A percentile compares a stretch with the other conserved stretches of the same genome.
phyloP scores from a whole-genome alignment of 495 filamentous ascomycete species.

The Aspergillus leporis region DNA sequence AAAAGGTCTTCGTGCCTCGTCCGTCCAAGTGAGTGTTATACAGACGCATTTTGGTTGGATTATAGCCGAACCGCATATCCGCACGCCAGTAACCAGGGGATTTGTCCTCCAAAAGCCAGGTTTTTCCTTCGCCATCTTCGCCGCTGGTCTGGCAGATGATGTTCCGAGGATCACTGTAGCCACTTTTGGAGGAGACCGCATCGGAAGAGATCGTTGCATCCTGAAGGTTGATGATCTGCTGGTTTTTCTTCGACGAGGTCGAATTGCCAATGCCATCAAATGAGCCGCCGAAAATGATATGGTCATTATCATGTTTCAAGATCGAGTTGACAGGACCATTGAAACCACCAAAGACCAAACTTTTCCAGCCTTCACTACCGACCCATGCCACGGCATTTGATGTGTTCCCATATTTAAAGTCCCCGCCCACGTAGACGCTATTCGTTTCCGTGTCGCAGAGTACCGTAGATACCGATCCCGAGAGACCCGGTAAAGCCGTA shows the following conservation, averaged over 20 bases:
- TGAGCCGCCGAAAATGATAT: constrained; percentile 89
- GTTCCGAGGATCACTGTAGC: constrained; percentile 76
- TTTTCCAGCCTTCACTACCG: constrained; percentile 67
- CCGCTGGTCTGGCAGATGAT: constrained; percentile 79
- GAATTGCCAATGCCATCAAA: constrained; percentile 90
- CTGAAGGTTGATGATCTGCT: constrained; percentile 81
- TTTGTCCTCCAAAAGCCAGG: constrained; percentile 83
- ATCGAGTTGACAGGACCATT: constrained; percentile 93
- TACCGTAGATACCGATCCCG: constrained; percentile 76
- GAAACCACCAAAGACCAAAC: constrained; percentile 88
- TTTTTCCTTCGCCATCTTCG: constrained; percentile 64
- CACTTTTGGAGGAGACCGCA: constrained; percentile 56
- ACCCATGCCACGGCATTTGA: constrained; percentile 90
- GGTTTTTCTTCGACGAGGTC: constrained; percentile 59
- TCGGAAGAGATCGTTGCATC: constrained; percentile 71
- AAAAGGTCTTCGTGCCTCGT: constrained; percentile 82
- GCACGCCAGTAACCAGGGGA: constrained; percentile 83
- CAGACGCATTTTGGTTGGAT: constrained; percentile 81
- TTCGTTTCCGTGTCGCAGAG: constrained; percentile 81
- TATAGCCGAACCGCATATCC: constrained; percentile 75
- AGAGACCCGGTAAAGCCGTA: constrained; percentile 72
- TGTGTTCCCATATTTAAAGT: constrained; percentile 74
- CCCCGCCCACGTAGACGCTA: constrained; percentile 88
- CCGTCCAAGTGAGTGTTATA: constrained; percentile 88
- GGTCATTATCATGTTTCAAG: constrained; percentile 70